A percentile compares a stretch with the other conserved stretches of the same genome.
phyloP scores from a whole-genome alignment of 345 rosid genomes.

The Dimocarpus longan region DNA sequence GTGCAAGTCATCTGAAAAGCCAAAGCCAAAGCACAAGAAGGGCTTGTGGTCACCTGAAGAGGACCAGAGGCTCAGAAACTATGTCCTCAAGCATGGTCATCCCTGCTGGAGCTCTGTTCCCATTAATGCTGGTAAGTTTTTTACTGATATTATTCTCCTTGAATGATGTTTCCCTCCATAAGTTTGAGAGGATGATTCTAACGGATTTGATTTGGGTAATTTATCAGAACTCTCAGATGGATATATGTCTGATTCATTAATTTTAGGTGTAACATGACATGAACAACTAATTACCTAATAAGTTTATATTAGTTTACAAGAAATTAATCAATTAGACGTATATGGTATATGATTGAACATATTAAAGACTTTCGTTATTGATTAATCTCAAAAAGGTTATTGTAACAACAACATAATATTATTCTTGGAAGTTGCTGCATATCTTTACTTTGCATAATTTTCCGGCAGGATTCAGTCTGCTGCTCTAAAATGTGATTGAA shows the following conservation, averaged over 20 bases:
- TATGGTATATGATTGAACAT: not conserved
- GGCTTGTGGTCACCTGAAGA: conserved; percentile 99
- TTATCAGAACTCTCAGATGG: too few relatives aligned
- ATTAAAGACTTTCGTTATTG: too few relatives aligned
- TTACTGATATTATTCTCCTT: not conserved
- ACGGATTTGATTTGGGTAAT: too few relatives aligned
- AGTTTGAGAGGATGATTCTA: too few relatives aligned
- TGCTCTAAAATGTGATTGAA: not conserved
- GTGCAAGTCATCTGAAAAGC: conserved; percentile 48
- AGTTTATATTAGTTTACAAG: too few relatives aligned
- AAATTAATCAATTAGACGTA: too few relatives aligned
- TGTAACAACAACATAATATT: too few relatives aligned
- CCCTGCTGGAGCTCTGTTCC: conserved; percentile 91
- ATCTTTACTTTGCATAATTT: not conserved
- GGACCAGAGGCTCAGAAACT: conserved; percentile 70
- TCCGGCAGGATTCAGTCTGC: not conserved
- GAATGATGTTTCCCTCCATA: too few relatives aligned
- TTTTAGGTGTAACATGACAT: too few relatives aligned
- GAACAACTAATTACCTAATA: too few relatives aligned
- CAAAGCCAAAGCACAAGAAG: conserved; percentile 66
- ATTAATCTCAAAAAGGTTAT: too few relatives aligned
- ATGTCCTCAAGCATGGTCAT: conserved; percentile 71
- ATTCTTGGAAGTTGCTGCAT: not conserved
- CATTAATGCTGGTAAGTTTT: conserved; percentile 67
- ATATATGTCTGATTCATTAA: not conserved